Percentiles rank a stretch among this genome's conserved stretches.
These are phyloP conservation scores for Tolypocladium paradoxum DNA, from an alignment of 2,329 filamentous ascomycete species.

Conservation along the genomic window DNA sequence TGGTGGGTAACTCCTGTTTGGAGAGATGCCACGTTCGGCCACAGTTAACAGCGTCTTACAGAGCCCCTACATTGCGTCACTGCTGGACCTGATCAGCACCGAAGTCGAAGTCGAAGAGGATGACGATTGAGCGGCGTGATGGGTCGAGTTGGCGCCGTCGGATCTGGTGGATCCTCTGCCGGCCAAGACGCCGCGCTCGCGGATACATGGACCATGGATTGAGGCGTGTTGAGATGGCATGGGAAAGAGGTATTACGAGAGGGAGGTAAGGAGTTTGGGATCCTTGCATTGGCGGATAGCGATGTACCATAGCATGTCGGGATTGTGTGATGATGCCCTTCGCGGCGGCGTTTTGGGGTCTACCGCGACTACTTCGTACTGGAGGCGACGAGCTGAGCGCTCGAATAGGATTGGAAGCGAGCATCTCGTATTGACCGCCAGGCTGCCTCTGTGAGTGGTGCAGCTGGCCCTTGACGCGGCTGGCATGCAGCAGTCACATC, in stretches of 20 bases:
- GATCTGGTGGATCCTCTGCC: background rate
- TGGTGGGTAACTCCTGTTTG: conserved; percentile 31
- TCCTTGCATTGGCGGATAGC: background rate
- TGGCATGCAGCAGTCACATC: no score
- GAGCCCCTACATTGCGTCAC: conserved; percentile 29
- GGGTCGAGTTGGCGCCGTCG: background rate
- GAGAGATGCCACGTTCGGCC: background rate
- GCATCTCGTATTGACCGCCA: background rate
- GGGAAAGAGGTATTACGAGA: background rate
- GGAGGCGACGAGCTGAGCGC: background rate
- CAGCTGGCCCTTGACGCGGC: no score
- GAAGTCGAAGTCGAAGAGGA: conserved; percentile 15
- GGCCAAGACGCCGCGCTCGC: no score
- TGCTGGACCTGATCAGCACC: conserved; percentile 25
- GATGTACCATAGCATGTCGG: background rate
- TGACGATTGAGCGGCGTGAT: background rate
- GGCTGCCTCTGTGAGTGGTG: background rate
- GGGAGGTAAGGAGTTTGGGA: background rate
- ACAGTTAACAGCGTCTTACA: conserved; percentile 12
- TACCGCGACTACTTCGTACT: background rate
- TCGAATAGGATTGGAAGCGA: background rate
- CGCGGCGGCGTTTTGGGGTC: background rate
- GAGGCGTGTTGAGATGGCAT: background rate
- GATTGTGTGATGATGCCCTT: background rate
- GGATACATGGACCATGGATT: no score